phyloP scores from a whole-genome alignment of 106 monocot genomes.

The Chionographis japonica region DNA sequence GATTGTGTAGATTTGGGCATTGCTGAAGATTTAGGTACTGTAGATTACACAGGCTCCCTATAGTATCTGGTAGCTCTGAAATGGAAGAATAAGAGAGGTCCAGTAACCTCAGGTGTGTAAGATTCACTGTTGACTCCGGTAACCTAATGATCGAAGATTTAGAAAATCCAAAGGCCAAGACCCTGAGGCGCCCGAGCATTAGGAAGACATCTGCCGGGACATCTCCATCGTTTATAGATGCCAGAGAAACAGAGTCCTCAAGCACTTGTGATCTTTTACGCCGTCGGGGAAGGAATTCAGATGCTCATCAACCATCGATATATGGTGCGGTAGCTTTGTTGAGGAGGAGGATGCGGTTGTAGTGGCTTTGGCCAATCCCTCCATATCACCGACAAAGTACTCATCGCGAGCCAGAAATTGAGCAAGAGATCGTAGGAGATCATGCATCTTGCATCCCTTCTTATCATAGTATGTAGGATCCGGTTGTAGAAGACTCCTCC shows the following conservation, averaged over 20 bases:
- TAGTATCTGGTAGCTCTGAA: conserved; percentile 28
- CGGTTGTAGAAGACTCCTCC: conserved; percentile 26
- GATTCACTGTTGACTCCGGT: conserved; percentile 22
- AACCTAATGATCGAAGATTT: conserved; percentile 14
- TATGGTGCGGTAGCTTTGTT: too few species aligned
- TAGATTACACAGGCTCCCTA: conserved; percentile 22
- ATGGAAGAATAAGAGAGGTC: conserved; percentile 18
- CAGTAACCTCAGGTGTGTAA: conserved; percentile 32
- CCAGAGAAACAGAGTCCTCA: conserved; percentile 23
- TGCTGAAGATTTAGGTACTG: conserved; percentile 12
- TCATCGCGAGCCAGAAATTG: conserved; percentile 16
- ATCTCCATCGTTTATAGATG: background rate
- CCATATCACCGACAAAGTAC: conserved; percentile 1
- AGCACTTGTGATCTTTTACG: conserved; percentile 13
- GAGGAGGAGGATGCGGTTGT: too few species aligned
- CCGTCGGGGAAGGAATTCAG: conserved; percentile 2
- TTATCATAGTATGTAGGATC: background rate
- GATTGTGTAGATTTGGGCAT: conserved; percentile 13
- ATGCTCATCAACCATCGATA: background rate
- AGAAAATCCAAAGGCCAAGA: conserved; percentile 14
- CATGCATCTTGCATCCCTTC: conserved; percentile 27
- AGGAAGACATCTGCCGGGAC: conserved; percentile 7
- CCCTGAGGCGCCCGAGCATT: conserved; percentile 12
- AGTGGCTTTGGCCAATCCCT: background rate
- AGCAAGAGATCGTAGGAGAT: conserved; percentile 23